Conservation (phyloP, 2,329 filamentous ascomycete genomes). For the Triangularia verruculosa region DNA sequence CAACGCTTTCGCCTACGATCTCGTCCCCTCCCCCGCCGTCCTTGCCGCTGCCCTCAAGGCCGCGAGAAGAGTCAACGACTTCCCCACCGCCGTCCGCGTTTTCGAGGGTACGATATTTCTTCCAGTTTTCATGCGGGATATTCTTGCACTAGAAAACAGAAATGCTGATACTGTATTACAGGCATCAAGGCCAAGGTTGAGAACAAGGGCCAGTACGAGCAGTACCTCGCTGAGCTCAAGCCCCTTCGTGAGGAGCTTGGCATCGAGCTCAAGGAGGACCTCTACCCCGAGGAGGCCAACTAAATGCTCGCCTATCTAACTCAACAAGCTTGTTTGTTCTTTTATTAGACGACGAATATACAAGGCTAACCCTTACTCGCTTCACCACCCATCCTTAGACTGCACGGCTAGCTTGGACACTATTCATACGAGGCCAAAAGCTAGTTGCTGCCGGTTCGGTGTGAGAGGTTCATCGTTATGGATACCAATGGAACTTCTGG, state of each 20-base stretch:
- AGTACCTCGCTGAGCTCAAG: conserved; percentile 93
- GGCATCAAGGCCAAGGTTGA: conserved; percentile 99
- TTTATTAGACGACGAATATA: not conserved
- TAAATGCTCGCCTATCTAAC: conserved; percentile 13
- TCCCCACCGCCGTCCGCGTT: conserved; percentile 93
- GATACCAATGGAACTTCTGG: not conserved
- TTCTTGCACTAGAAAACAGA: conserved; percentile 2
- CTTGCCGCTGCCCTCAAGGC: conserved; percentile 88
- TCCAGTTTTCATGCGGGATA: conserved; percentile 14
- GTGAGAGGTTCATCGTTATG: not conserved
- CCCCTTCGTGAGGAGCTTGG: conserved; percentile 90
- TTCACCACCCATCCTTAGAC: not conserved
- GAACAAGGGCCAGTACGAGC: conserved; percentile 95
- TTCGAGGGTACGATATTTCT: conserved; percentile 76
- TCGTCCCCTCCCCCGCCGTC: conserved; percentile 91
- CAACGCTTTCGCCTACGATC: conserved; percentile 99
- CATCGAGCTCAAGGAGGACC: conserved; percentile 83
- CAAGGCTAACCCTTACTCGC: not conserved
- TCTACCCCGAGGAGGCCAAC: conserved; percentile 66
- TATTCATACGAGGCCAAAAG: not conserved
- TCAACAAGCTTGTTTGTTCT: not conserved
- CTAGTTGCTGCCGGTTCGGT: not conserved
- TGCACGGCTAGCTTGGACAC: not conserved
- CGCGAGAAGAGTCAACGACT: conserved; percentile 95
- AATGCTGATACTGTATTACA: conserved; percentile 38